Base-by-base conservation (phyloP, 148 eudicot genomes). In the Chenopodium album region DNA sequence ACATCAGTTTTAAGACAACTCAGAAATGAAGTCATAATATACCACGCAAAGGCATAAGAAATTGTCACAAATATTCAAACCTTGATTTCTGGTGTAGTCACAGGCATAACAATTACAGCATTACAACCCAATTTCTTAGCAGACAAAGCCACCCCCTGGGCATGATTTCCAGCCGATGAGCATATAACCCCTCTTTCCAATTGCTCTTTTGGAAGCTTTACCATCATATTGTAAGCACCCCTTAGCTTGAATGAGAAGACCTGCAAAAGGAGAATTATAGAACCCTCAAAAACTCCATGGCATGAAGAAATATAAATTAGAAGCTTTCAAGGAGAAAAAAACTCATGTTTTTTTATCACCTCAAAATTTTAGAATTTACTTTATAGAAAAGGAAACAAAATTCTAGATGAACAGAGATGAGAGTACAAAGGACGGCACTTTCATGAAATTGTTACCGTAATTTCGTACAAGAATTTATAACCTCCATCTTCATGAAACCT, bases 201-300 rank as follows among this genome's bases (percentile, higher is more conserved):
- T 85, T 94, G 97, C 52, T 89, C 92, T 73, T 82, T 85, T 3
- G 97, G 85, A 88, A 96, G 95, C 75, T 92, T 96, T 9, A 88
- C 94, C 98, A 96, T 96, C 99, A 96, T 94, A 80, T 96, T 96
- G 67, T 96, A 96, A 50, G 99, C 99, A 79, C 99, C 98, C 50
- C 98, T 89, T 76, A 96, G 83, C 90, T 96, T 96, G 85, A 96
- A 96, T 6, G 99, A 96, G 79, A 96, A 96, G 34, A 96, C 99
- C 99, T 96, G 82, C 82, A 76, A 78, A 63, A 31, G 20, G 52
- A 63, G 76, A 73, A 26, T 48, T 11, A 64, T 8, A 12, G 19
- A 17, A 10, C 14, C 64, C 8, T 29, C 37, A 16, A 11, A 68
- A 11, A 41, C 44, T 41, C 8, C 29, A 34, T 26, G 20, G 9